These are phyloP conservation scores for Agaricales sp. DNA, from an alignment of 1,284 basidiomycete species.

Conservation along the genomic window DNA sequence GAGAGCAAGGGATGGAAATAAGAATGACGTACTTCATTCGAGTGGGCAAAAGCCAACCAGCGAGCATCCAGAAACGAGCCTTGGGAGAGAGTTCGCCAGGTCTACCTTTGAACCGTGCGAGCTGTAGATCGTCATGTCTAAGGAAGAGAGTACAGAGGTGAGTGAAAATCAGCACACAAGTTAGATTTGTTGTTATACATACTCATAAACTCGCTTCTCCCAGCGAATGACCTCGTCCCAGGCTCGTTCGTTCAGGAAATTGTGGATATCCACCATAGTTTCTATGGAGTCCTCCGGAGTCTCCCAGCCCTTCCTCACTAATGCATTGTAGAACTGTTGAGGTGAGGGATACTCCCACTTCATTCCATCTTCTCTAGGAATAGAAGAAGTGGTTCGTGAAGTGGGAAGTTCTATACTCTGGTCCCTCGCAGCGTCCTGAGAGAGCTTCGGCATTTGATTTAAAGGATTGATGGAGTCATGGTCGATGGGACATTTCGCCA, in stretches of 20 bases:
- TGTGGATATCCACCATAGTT: slow-evolving; percentile 97
- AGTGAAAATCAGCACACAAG: slow-evolving; percentile 14
- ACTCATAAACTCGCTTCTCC: slow-evolving; percentile 70
- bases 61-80: slow-evolving; percentile 77
- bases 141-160: slow-evolving; percentile 4
- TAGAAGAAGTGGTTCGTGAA: slow-evolving; percentile 72
- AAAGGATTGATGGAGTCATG: slow-evolving; percentile 61
- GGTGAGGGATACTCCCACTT: slow-evolving; percentile 97
- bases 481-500: slow-evolving; percentile 32
- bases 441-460: slow-evolving; percentile 84
- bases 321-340: slow-evolving; percentile 97
- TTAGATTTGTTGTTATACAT: too few species aligned
- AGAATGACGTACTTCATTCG: slow-evolving; percentile 68
- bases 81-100: slow-evolving; percentile 88
- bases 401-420: slow-evolving; percentile 62
- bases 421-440: slow-evolving; percentile 55
- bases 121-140: slow-evolving; percentile 46
- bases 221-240: slow-evolving; percentile 94
- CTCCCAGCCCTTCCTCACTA: slow-evolving; percentile 96
- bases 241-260: slow-evolving; percentile 94
- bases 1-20: slow-evolving; percentile 1
- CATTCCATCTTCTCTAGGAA: slow-evolving; percentile 58
- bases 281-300: slow-evolving; percentile 95
- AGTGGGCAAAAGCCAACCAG: slow-evolving; percentile 82
- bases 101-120: slow-evolving; percentile 82